phyloP scores from a whole-genome alignment of 148 eudicot species.

The Linanthus parryae region DNA sequence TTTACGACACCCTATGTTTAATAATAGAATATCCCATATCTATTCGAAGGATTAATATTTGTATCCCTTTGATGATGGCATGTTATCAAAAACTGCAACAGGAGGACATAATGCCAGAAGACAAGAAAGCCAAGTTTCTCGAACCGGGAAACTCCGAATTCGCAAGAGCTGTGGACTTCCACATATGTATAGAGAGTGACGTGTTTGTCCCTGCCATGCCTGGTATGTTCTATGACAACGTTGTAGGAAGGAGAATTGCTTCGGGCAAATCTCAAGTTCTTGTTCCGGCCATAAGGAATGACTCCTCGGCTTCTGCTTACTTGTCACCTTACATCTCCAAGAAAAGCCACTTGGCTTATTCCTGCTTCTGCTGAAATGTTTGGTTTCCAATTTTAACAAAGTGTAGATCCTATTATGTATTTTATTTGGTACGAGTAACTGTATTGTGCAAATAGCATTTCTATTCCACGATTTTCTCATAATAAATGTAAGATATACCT shows the following conservation, averaged over 20 bases:
- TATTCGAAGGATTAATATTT: too few relatives aligned
- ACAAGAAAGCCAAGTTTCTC: slow-evolving; percentile 19
- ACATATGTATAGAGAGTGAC: slow-evolving; percentile 24
- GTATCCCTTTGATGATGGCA: too few relatives aligned
- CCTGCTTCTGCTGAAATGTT: slow-evolving; percentile 33
- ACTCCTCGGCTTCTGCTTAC: slow-evolving; percentile 8
- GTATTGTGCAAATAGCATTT: too few relatives aligned
- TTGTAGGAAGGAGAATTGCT: slow-evolving; percentile 31
- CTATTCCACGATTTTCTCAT: too few relatives aligned
- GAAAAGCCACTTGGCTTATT: slow-evolving; percentile 23
- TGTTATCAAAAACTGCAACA: background rate
- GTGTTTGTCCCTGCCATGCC: slow-evolving; percentile 24
- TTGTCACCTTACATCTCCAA: slow-evolving; percentile 20
- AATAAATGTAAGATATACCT: too few relatives aligned
- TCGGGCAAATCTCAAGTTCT: slow-evolving; percentile 17
- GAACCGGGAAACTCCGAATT: background rate
- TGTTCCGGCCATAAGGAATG: slow-evolving; percentile 12
- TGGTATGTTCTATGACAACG: slow-evolving; percentile 21
- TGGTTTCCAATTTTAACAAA: too few relatives aligned
- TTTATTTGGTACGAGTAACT: too few relatives aligned
- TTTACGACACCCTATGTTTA: too few relatives aligned
- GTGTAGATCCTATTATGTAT: too few relatives aligned
- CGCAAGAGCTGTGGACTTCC: slow-evolving; percentile 17
- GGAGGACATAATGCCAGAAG: slow-evolving; percentile 25
- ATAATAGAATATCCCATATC: too few relatives aligned